Conservation (phyloP, 2,329 filamentous ascomycete genomes). For the Nigrospora oryzae region DNA sequence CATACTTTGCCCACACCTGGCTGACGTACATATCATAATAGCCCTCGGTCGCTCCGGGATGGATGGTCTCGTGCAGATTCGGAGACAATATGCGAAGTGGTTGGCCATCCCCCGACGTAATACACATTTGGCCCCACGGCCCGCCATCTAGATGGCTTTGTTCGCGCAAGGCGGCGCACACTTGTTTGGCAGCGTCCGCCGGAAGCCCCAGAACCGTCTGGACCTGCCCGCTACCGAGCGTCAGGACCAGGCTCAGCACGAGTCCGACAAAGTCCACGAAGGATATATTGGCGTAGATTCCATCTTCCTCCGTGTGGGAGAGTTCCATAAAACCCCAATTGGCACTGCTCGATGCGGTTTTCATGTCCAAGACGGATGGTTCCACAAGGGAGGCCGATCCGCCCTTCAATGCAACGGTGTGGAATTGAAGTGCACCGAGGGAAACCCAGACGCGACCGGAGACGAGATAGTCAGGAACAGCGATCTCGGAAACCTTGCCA, state of each 20-base stretch:
- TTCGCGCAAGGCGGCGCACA: neutral
- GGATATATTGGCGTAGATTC: neutral
- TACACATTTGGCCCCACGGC: neutral
- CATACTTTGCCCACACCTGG: constrained; percentile 35
- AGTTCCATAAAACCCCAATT: constrained; percentile 11
- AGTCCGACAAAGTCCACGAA: neutral
- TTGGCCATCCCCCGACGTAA: constrained; percentile 21
- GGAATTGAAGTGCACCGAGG: constrained; percentile 29
- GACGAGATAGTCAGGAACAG: constrained; percentile 27
- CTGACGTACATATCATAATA: constrained; percentile 39
- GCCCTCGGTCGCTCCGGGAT: constrained; percentile 23
- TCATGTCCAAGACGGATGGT: constrained; percentile 33
- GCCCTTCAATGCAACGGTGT: constrained; percentile 18
- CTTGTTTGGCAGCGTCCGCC: neutral
- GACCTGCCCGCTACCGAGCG: constrained; percentile 21
- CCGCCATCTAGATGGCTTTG: neutral
- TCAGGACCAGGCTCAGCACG: constrained; percentile 39
- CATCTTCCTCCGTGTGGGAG: neutral
- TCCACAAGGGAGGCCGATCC: constrained; percentile 29
- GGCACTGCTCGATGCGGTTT: constrained; percentile 30
- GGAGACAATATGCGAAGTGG: constrained; percentile 36
- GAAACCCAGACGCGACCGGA: constrained; percentile 32
- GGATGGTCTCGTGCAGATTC: constrained; percentile 27
- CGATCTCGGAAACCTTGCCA: constrained; percentile 27
- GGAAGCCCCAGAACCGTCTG: constrained; percentile 15